Evolutionary conservation across 2,329 filamentous ascomycete species (phyloP).

Genomic region (Acrodontium crateriforme): DNA sequence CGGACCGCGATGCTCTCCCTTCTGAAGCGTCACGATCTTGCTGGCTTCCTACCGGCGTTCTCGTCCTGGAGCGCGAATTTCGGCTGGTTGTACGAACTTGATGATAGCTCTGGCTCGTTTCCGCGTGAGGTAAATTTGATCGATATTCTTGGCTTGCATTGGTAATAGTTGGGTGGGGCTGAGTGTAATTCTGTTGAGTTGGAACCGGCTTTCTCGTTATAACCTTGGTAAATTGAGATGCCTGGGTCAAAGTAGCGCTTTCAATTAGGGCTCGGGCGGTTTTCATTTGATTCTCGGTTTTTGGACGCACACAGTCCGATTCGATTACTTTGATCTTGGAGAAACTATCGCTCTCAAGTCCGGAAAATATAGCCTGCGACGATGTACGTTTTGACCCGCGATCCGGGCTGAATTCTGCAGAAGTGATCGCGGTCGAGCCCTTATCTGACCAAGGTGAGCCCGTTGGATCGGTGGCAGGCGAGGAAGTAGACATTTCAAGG

Average conservation of each 20-base stretch:
- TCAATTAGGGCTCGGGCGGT: slow-evolving; percentile 4
- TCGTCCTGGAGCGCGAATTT: too few species aligned
- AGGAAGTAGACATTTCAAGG: slow-evolving; percentile 21
- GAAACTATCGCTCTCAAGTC: slow-evolving; percentile 12
- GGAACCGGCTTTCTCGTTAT: slow-evolving; percentile 3
- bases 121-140: too few species aligned
- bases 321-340: slow-evolving; percentile 25
- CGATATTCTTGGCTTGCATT: too few species aligned
- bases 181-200: slow-evolving; percentile 5
- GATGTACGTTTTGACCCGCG: slow-evolving; percentile 28
- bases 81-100: too few species aligned
- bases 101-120: too few species aligned
- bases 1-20: too few species aligned
- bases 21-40: too few species aligned
- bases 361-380: slow-evolving; percentile 17
- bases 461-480: slow-evolving; percentile 29
- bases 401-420: slow-evolving; percentile 26
- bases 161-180: too few species aligned
- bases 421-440: slow-evolving; percentile 29
- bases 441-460: slow-evolving; percentile 22
- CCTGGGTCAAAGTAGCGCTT: slow-evolving; percentile 2
- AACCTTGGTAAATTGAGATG: slow-evolving; percentile 4
- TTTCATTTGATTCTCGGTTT: slow-evolving; percentile 26
- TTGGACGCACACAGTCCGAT: slow-evolving; percentile 31
- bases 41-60: too few species aligned